These are phyloP conservation scores for Papiliotrema flavescens DNA, from an alignment of 1,284 basidiomycete species.

Conservation along the genomic window DNA sequence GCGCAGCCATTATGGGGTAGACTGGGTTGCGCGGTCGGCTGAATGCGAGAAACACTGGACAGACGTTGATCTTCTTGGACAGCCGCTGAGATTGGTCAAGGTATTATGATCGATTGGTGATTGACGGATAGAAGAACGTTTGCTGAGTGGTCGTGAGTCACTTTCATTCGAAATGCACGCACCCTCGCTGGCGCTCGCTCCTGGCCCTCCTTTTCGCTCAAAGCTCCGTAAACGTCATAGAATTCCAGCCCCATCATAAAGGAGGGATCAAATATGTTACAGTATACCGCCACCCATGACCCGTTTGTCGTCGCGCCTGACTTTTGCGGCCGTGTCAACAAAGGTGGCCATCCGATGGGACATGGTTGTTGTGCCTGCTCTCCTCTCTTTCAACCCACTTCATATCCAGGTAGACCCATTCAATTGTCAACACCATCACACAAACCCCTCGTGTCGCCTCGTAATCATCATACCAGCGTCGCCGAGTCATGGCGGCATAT, in stretches of 20 bases:
- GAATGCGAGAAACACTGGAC: too few species aligned
- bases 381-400: too few species aligned
- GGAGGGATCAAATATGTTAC: background rate
- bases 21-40: background rate
- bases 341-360: background rate
- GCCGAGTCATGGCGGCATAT: slow-evolving; percentile 34
- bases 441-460: background rate
- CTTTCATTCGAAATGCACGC: too few species aligned
- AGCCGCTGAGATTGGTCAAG: too few species aligned
- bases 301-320: slow-evolving; percentile 11
- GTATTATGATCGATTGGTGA: too few species aligned
- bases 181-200: too few species aligned
- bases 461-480: background rate
- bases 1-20: slow-evolving; percentile 10
- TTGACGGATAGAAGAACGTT: too few species aligned
- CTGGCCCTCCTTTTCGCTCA: too few species aligned
- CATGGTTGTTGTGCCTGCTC: background rate
- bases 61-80: too few species aligned
- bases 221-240: background rate
- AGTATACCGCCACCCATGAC: background rate
- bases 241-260: background rate
- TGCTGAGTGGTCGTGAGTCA: too few species aligned
- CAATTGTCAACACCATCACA: background rate
- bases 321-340: slow-evolving; percentile 6
- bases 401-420: background rate